These are phyloP conservation scores for Cladophialophora chaetospira DNA, from an alignment of 2,329 filamentous ascomycete genomes.

Conservation along the genomic window DNA sequence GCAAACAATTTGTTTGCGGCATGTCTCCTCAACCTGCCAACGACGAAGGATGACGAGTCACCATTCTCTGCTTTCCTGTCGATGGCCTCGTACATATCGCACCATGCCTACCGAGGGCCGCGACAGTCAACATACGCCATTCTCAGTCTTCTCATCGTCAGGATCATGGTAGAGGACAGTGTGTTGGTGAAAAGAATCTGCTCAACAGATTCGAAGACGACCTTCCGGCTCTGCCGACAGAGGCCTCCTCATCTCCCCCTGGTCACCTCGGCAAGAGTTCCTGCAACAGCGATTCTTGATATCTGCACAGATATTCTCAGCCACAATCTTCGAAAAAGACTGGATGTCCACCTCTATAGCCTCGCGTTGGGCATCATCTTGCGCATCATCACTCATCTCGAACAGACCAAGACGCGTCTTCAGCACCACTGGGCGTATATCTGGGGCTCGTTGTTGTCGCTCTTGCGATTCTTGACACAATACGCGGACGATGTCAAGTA, in stretches of 20 bases:
- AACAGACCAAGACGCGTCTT: slow-evolving; percentile 77
- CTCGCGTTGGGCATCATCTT: slow-evolving; percentile 80
- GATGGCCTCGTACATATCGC: slow-evolving; percentile 85
- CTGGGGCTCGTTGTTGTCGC: slow-evolving; percentile 83
- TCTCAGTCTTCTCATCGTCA: slow-evolving; percentile 79
- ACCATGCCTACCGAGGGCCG: slow-evolving; percentile 83
- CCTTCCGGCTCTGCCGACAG: slow-evolving; percentile 85
- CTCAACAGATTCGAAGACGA: slow-evolving; percentile 71
- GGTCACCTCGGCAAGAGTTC: slow-evolving; percentile 69
- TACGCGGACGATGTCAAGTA: slow-evolving; percentile 72
- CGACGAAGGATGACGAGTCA: slow-evolving; percentile 65
- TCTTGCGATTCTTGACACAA: slow-evolving; percentile 86
- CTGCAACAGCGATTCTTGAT: slow-evolving; percentile 78
- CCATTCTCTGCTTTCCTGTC: slow-evolving; percentile 84
- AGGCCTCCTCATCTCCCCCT: slow-evolving; percentile 81
- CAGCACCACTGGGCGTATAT: slow-evolving; percentile 94
- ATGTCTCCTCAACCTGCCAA: slow-evolving; percentile 68
- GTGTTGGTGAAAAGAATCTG: slow-evolving; percentile 80
- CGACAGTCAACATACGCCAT: slow-evolving; percentile 81
- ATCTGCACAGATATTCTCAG: slow-evolving; percentile 88
- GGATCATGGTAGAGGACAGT: slow-evolving; percentile 83
- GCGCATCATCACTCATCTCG: slow-evolving; percentile 80
- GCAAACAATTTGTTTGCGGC: slow-evolving; percentile 95
- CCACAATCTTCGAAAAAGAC: slow-evolving; percentile 82
- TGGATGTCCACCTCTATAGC: slow-evolving; percentile 82